Percentiles rank a stretch among this genome's conserved stretches.
These are phyloP conservation scores for Dorcoceras hygrometricum DNA, from an alignment of 257 asterid genomes.

Conservation along the genomic window DNA sequence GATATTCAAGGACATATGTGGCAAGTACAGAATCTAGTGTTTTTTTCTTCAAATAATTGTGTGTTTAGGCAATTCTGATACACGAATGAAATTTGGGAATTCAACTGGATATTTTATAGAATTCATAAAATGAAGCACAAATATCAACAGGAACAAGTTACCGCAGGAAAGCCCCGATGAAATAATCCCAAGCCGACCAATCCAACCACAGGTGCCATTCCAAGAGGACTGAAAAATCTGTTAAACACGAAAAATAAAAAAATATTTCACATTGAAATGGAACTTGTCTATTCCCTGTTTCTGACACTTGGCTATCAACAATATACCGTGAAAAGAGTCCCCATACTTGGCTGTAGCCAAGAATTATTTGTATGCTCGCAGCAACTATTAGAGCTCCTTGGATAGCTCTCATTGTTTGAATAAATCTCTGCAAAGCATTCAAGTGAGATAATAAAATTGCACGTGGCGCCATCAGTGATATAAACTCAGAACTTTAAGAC, in stretches of 20 bases:
- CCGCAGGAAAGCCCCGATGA: conserved; percentile 93
- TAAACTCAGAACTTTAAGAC: conserved; percentile 1
- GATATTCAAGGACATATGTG: background rate
- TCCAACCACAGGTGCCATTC: conserved; percentile 97
- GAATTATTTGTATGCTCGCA: conserved; percentile 79
- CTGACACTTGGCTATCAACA: conserved; percentile 11
- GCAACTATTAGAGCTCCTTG: conserved; percentile 97
- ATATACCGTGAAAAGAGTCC: conserved; percentile 93
- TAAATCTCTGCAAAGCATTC: conserved; percentile 58
- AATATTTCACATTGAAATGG: background rate
- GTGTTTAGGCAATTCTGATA: background rate
- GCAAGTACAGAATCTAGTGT: background rate
- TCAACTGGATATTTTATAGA: background rate
- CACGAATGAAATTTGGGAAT: background rate
- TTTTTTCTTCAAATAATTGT: background rate
- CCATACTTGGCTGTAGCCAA: conserved; percentile 99
- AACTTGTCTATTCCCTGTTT: conserved; percentile 11
- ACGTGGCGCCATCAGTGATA: background rate
- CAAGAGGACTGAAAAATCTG: conserved; percentile 98
- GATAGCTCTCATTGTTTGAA: conserved; percentile 90
- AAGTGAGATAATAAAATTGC: background rate
- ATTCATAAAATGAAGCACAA: background rate
- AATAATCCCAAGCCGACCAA: conserved; percentile 92
- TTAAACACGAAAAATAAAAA: conserved; percentile 18
- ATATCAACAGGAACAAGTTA: conserved; percentile 27